These are phyloP conservation scores for Quercus parvula DNA, from an alignment of 306 rosid genomes.

Conservation along the genomic window DNA sequence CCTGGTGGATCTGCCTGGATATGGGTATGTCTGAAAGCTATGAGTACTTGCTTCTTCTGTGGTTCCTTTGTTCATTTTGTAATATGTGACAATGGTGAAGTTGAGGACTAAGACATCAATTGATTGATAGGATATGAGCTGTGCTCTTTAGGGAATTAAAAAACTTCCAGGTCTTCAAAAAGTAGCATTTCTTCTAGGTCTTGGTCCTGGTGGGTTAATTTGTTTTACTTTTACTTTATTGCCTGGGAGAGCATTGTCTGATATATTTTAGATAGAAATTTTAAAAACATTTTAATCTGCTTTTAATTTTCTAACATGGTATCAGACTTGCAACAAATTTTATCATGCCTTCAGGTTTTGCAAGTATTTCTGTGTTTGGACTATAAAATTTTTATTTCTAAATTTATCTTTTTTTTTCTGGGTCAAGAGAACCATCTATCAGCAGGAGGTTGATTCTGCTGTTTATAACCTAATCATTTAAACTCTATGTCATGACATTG, in stretches of 20 bases:
- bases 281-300: neutral
- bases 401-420: too few relatives aligned
- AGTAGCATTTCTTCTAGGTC: neutral
- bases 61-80: neutral
- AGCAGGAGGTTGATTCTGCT: conserved; percentile 7
- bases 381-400: neutral
- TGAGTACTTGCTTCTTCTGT: neutral
- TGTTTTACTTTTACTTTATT: neutral
- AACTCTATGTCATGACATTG: neutral
- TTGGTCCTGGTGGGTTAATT: conserved; percentile 12
- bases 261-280: neutral
- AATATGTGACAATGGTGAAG: neutral
- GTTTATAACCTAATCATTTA: neutral
- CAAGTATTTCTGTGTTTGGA: neutral
- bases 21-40: conserved; percentile 62
- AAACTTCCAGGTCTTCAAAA: neutral
- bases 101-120: neutral
- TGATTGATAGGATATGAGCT: neutral
- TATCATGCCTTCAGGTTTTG: neutral
- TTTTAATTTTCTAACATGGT: neutral
- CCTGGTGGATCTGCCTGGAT: conserved; percentile 97
- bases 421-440: neutral
- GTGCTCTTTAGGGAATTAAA: conserved; percentile 12
- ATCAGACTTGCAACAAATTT: neutral
- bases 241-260: neutral